Evolutionary conservation across 116 monocot genomes (phyloP).

Genomic region (Dioscorea cayenensis): DNA sequence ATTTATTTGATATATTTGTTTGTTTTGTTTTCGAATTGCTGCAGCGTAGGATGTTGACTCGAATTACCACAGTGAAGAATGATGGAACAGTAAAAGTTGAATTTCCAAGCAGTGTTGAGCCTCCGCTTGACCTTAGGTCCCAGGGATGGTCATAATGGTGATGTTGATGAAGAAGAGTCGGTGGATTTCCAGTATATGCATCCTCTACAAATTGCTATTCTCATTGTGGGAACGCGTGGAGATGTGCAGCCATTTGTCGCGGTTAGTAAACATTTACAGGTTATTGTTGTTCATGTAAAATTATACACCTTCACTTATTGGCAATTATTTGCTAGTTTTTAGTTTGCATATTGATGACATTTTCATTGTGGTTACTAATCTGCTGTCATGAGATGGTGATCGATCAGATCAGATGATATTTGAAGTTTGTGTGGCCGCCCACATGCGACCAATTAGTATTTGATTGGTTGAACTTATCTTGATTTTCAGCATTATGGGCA

Average conservation of each 20-base stretch:
- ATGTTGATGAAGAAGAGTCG: conserved; percentile 45
- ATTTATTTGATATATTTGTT: too few relatives aligned
- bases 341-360: not conserved
- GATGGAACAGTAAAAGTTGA: conserved; percentile 86
- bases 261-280: conserved; percentile 95
- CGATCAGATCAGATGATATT: not conserved
- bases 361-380: not conserved
- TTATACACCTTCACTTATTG: not conserved
- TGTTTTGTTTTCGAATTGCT: not conserved
- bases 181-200: conserved; percentile 52
- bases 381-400: not conserved
- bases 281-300: conserved; percentile 9
- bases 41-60: conserved; percentile 77
- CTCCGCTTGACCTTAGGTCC: conserved; percentile 25
- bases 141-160: conserved; percentile 30
- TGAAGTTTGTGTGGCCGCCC: not conserved
- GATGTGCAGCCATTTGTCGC: conserved; percentile 99
- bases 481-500: conserved; percentile 81
- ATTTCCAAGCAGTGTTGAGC: conserved; percentile 64
- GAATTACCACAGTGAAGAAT: conserved; percentile 78
- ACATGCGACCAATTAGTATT: not conserved
- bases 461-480: not conserved
- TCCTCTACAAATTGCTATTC: conserved; percentile 91
- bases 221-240: conserved; percentile 95
- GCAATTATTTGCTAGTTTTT: not conserved